Conservation (phyloP, 163 green algal species). For the Scenedesmus sp. region DNA sequence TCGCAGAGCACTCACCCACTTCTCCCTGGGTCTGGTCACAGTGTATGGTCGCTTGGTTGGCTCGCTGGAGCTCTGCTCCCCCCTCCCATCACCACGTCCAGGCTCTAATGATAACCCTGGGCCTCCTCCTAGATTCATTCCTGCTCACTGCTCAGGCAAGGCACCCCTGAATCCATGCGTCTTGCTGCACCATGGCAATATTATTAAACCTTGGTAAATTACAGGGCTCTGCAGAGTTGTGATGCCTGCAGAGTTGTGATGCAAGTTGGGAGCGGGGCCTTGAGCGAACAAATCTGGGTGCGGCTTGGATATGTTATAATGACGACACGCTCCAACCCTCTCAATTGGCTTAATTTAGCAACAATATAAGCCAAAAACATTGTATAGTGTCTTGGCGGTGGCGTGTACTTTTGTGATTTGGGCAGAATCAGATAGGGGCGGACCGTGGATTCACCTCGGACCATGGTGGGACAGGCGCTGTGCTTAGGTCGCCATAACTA, state of each 20-base stretch:
- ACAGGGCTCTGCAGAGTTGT: not conserved
- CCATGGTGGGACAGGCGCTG: not conserved
- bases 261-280: not conserved
- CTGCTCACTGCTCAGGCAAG: not conserved
- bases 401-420: not conserved
- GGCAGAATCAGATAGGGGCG: not conserved
- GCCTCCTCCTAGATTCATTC: not conserved
- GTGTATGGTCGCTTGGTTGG: conserved; percentile 68
- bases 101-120: not conserved
- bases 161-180: not conserved
- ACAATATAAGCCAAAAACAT: not conserved
- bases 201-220: not conserved
- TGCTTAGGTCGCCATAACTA: not conserved
- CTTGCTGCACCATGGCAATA: not conserved
- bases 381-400: not conserved
- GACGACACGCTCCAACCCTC: not conserved
- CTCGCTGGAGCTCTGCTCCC: not conserved
- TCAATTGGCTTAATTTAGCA: not conserved
- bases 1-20: not conserved
- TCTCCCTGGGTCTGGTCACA: conserved; percentile 69
- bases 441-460: not conserved
- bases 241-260: not conserved
- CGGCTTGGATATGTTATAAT: not conserved
- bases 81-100: not conserved
- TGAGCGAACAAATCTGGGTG: not conserved